Evolutionary conservation across 257 asterid species (phyloP), one percentile per base, ranked within the genome.

Genomic region (Nicotiana otophora): DNA sequence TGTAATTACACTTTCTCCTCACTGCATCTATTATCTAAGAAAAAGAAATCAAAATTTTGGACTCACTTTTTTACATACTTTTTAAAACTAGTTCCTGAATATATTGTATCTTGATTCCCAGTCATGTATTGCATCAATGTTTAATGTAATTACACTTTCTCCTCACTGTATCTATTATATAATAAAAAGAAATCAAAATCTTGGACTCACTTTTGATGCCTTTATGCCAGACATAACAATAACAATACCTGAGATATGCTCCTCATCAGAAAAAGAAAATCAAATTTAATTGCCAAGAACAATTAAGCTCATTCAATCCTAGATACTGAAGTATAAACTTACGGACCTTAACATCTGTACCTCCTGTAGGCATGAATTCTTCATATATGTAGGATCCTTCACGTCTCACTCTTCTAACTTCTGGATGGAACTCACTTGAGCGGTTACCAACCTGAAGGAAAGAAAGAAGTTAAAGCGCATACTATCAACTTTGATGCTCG

Each of bases 331-430:
- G 60, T 31, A 82, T 48, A 81, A 80, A 81, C 31, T 65, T 11
- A 65, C 36, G 61, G 81, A 96, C 99, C 99, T 96, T 96, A 61
- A 96, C 98, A 89, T 94, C 98, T 76, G 99, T 96, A 86, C 99
- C 99, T 39, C 99, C 99, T 15, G 99, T 96, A 82, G 99, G 98
- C 99, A 96, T 96, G 88, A 96, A 96, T 88, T 96, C 99, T 88
- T 96, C 99, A 0, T 96, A 96, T 82, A 96, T 95, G 85, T 96
- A 96, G 67, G 99, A 96, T 81, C 99, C 99, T 90, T 94, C 98
- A 70, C 98, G 99, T 84, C 99, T 92, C 85, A 96, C 99, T 87
- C 93, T 92, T 90, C 99, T 89, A 74, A 93, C 98, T 66, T 96
- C 99, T 16, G 98, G 99, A 90, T 90, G 98, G 87, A 96, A 96